Evolutionary conservation across 495 filamentous ascomycete species (phyloP).

Genomic region (Choiromyces venosus): DNA sequence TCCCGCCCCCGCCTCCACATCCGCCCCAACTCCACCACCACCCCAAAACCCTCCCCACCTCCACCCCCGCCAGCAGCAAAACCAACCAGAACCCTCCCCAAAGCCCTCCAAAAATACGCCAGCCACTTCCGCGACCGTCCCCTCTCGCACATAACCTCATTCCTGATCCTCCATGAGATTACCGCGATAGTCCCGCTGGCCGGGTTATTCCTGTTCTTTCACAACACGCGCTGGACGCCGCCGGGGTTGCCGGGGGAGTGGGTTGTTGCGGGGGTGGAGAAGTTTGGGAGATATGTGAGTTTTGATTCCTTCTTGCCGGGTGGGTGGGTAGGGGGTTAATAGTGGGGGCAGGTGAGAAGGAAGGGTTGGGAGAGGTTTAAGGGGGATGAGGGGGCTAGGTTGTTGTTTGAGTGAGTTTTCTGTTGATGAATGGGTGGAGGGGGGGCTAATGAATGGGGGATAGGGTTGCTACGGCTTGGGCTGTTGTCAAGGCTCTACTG

Average conservation of each 20-base stretch:
- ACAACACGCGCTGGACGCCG: constrained; percentile 51
- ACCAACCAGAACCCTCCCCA: constrained; percentile 44
- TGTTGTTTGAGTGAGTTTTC: constrained; percentile 43
- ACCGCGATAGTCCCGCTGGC: constrained; percentile 78
- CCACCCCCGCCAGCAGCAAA: constrained; percentile 3
- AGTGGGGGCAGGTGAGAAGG: constrained; percentile 39
- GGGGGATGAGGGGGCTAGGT: constrained; percentile 31
- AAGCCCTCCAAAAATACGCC: constrained; percentile 61
- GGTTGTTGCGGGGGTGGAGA: constrained; percentile 30
- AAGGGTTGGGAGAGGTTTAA: constrained; percentile 28
- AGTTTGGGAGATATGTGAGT: constrained; percentile 37
- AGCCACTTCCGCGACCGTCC: constrained; percentile 66
- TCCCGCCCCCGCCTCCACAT: not conserved
- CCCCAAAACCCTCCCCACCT: not conserved
- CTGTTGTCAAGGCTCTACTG: constrained; percentile 75
- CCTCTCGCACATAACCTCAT: constrained; percentile 73
- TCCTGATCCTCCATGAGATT: constrained; percentile 84
- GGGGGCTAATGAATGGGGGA: constrained; percentile 39
- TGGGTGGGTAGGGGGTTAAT: constrained; percentile 47
- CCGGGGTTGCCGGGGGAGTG: constrained; percentile 29
- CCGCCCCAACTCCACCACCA: not conserved
- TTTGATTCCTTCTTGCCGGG: constrained; percentile 27
- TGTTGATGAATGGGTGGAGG: constrained; percentile 39
- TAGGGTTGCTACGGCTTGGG: constrained; percentile 77
- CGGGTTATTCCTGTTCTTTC: constrained; percentile 68